Evolutionary conservation across 2,329 filamentous ascomycete genomes (phyloP), one percentile per base, ranked within the genome.

Genomic region (Xenoacremonium recifei): DNA sequence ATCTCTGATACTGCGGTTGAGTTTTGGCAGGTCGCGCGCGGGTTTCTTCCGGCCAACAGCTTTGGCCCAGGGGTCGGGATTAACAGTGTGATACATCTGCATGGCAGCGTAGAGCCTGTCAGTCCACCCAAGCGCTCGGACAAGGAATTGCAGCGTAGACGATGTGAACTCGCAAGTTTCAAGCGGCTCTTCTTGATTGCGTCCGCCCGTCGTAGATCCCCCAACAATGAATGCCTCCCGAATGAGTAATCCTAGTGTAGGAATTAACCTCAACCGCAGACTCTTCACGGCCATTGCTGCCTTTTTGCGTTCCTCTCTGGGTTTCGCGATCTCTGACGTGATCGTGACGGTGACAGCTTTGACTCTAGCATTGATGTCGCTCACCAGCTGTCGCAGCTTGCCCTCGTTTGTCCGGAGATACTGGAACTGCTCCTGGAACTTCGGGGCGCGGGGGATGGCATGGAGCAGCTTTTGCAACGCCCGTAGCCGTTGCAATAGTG

Each of bases 181-280:
- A 17, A 41, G n/a, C 35, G 39, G 10, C 16, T 27, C 3, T 2
- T 32, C 15, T 10, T 21, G 38, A 4, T 37, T n/a, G 17, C 16
- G 27, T 7, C 18, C 20, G 4, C 21, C n/a, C 3, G 18, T 12
- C 11, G 21, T 6, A 20, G 36, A 25, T 10, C 50, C 37, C 18
- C 55, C 51, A 30, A 47, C 45, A 23, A 55, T 10, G 25, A 62
- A 57, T 1, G 37, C 36, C 21, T 50, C 46, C 27, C 48, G 51
- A 6, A 63, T 29, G 4, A 50, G 18, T 6, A 60, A 21, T 13
- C 60, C 43, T 6, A 60, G 37, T 41, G 59, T 49, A 3, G 60
- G 60, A 5, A 63, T 51, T 11, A 63, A 51, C 10, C 34, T 47
- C 7, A 17, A 35, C 20, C 39, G 42, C 6, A 62, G 31, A 11